phyloP scores from a whole-genome alignment of 768 basidiomycete species.

The Amanita polypyramis region DNA sequence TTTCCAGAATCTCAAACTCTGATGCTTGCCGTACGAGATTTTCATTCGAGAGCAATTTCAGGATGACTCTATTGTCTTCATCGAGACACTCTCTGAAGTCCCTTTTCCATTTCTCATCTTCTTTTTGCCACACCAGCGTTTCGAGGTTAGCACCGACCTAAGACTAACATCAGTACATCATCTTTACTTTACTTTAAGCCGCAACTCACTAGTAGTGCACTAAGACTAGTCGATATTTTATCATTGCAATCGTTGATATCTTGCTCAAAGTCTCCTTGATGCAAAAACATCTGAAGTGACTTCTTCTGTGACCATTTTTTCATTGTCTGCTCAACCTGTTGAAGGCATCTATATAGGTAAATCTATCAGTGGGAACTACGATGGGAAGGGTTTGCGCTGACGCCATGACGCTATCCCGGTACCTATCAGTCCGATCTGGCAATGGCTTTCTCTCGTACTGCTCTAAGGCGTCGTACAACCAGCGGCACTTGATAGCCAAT shows the following conservation, averaged over 20 bases:
- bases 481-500: conserved; percentile 35
- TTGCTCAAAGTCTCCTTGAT: conserved; percentile 30
- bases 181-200: neutral
- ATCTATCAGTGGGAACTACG: neutral
- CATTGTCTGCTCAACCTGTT: conserved; percentile 28
- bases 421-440: conserved; percentile 20
- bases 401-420: conserved; percentile 22
- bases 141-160: conserved; percentile 11
- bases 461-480: conserved; percentile 27
- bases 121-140: neutral
- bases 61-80: neutral
- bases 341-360: conserved; percentile 10
- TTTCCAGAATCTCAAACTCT: conserved; percentile 20
- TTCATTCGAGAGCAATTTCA: conserved; percentile 32
- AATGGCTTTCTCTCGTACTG: conserved; percentile 24
- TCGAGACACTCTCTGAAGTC: neutral
- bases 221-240: conserved; percentile 34
- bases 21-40: conserved; percentile 30
- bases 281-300: conserved; percentile 31
- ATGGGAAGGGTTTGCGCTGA: conserved; percentile 6
- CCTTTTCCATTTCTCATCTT: conserved; percentile 2
- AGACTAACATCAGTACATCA: conserved; percentile 15
- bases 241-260: conserved; percentile 36
- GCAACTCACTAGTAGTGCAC: conserved; percentile 32
- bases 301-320: conserved; percentile 31